Conservation (phyloP, 2,329 filamentous ascomycete genomes). For the Blumeria graminis region DNA sequence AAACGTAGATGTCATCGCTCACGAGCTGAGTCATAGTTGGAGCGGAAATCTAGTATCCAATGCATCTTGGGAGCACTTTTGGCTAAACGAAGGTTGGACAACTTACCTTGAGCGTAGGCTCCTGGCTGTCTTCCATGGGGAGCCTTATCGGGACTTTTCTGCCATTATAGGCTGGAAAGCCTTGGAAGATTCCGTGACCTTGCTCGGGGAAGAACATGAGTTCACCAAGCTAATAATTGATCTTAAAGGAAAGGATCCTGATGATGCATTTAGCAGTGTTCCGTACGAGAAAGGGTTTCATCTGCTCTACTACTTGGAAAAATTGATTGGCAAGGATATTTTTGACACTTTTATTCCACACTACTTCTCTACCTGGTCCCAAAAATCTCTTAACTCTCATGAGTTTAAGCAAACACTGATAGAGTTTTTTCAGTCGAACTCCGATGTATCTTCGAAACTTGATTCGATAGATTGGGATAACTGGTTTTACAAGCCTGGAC, state of each 20-base stretch:
- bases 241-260: constrained; percentile 76
- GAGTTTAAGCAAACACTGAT: constrained; percentile 81
- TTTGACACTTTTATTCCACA: constrained; percentile 92
- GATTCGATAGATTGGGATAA: constrained; percentile 66
- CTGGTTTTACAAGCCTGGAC: constrained; percentile 70
- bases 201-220: constrained; percentile 62
- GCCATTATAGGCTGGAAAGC: constrained; percentile 92
- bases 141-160: constrained; percentile 73
- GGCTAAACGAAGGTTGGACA: constrained; percentile 70
- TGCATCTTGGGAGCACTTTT: constrained; percentile 62
- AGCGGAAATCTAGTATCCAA: constrained; percentile 68
- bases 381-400: constrained; percentile 74
- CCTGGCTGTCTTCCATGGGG: constrained; percentile 52
- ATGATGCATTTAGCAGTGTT: constrained; percentile 80
- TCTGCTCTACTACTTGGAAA: constrained; percentile 79
- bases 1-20: constrained; percentile 90
- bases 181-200: constrained; percentile 46
- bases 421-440: constrained; percentile 56
- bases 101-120: constrained; percentile 81
- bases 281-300: constrained; percentile 95
- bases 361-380: constrained; percentile 70
- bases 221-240: constrained; percentile 81
- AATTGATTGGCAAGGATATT: constrained; percentile 56
- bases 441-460: constrained; percentile 34
- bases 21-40: constrained; percentile 59